Conservation (phyloP, 805 yeast species). For the Yarrowia porcina region DNA sequence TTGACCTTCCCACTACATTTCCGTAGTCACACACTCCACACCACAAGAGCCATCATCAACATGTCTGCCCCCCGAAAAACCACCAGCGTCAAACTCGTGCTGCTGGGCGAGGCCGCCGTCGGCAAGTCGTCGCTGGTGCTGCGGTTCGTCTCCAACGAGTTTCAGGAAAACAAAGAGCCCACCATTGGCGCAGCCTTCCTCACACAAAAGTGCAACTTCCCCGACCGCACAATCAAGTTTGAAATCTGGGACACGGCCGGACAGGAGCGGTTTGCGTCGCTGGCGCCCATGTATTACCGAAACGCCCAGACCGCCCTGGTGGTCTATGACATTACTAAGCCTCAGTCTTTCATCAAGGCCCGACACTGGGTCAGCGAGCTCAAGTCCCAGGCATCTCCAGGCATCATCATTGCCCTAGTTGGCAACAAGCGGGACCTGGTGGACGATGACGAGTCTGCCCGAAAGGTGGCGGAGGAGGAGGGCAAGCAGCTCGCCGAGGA, state of each 20-base stretch:
- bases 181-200: conserved; percentile 97
- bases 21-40: background rate
- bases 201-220: conserved; percentile 87
- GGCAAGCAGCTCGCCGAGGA: conserved; percentile 86
- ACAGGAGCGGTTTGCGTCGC: conserved; percentile 91
- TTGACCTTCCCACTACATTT: background rate
- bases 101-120: conserved; percentile 96
- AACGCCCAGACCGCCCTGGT: conserved; percentile 97
- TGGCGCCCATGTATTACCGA: conserved; percentile 96
- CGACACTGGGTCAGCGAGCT: conserved; percentile 97
- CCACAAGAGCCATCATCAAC: too few relatives aligned
- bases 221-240: conserved; percentile 81
- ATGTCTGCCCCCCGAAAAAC: conserved; percentile 34
- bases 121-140: conserved; percentile 92
- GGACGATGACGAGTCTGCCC: conserved; percentile 50
- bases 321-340: conserved; percentile 92
- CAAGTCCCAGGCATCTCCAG: conserved; percentile 91
- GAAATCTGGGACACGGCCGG: conserved; percentile 85
- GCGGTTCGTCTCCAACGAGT: conserved; percentile 90
- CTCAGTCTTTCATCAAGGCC: conserved; percentile 91
- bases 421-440: conserved; percentile 88
- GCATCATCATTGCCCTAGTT: conserved; percentile 86
- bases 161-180: conserved; percentile 96
- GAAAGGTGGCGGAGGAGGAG: conserved; percentile 82
- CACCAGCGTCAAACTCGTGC: conserved; percentile 81